Evolutionary conservation across 1,139 yeast genomes (phyloP), one percentile per base, ranked within the genome.

Genomic region (Meyerozyma guilliermondii): DNA sequence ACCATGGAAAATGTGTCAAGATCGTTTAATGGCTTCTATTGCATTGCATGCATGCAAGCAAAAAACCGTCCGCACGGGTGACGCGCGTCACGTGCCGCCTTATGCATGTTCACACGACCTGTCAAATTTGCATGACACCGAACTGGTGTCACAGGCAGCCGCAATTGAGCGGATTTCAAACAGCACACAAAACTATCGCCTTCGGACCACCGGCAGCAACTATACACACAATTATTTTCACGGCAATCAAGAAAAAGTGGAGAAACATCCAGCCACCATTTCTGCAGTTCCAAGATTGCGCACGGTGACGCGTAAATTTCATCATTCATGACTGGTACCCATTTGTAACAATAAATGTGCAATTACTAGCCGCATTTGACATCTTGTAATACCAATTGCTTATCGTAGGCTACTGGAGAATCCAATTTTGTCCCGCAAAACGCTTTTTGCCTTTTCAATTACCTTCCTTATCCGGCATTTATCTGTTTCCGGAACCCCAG

Each of bases 1-100:
- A 53, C 53, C 63, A 59, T 58, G 33, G 13, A n/a, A 20, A 29
- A 29, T 29, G 33, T 29, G 33, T 29, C 33, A 29, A 29, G 18
- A 13, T 29, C 2, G 11, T 5, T n/a, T 11, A 5, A n/a, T 2
- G 22, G 22, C 22, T 20, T 20, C 22, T 6, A 10, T 26, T 26
- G 13, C 28, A 11, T n/a, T 26, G 28, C 13, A 5, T 26, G 28
- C 28, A 26, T 26, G 28, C 28, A 26, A 2, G 7, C 13, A 26
- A 26, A 26, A 26, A 3, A n/a, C 4, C 8, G 28, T 5, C 28
- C 28, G 28, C 28, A 26, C 28, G 28, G 28, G 13, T n/a, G 28
- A 26, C 22, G 28, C 7, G 13, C 5, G 28, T 26, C 28, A 26
- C 7, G 7, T 6, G 28, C 28, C 2, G 23, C 28, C 3, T 3